Evolutionary conservation across 306 rosid species (phyloP).

Genomic region (Amphicarpaea edgeworthii): DNA sequence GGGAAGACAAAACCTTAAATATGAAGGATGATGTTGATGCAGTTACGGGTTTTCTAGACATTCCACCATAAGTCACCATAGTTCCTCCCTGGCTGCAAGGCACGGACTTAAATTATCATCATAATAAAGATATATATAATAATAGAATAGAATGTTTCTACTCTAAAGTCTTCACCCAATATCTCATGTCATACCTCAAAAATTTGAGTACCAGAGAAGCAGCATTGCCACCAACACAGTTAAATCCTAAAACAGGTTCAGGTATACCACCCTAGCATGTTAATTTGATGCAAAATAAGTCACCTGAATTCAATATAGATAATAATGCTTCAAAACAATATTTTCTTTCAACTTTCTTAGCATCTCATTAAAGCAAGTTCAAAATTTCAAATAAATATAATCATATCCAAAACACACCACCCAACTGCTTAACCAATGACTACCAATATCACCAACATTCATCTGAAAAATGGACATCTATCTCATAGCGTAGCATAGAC

Average conservation of each 20-base stretch:
- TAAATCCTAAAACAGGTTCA: constrained; percentile 89
- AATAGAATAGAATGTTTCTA: constrained; percentile 15
- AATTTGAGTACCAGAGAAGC: constrained; percentile 90
- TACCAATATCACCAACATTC: constrained; percentile 1
- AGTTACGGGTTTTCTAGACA: constrained; percentile 88
- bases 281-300: constrained; percentile 41
- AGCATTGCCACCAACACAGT: constrained; percentile 94
- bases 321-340: constrained; percentile 18
- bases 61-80: constrained; percentile 98
- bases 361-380: not conserved
- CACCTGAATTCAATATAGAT: constrained; percentile 29
- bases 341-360: not conserved
- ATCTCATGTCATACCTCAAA: constrained; percentile 68
- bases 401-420: constrained; percentile 17
- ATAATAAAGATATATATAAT: too few relatives aligned
- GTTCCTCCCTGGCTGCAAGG: constrained; percentile 77
- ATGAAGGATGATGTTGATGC: constrained; percentile 89
- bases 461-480: constrained; percentile 22
- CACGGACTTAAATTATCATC: constrained; percentile 11
- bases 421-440: constrained; percentile 31
- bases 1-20: constrained; percentile 69
- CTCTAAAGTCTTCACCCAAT: constrained; percentile 9
- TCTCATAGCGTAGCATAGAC: constrained; percentile 21
- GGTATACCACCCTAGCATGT: constrained; percentile 66
- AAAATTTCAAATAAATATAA: constrained; percentile 22